Base-by-base conservation (phyloP, 2,329 filamentous ascomycete species). In the Chaetomiaceae sp. region DNA sequence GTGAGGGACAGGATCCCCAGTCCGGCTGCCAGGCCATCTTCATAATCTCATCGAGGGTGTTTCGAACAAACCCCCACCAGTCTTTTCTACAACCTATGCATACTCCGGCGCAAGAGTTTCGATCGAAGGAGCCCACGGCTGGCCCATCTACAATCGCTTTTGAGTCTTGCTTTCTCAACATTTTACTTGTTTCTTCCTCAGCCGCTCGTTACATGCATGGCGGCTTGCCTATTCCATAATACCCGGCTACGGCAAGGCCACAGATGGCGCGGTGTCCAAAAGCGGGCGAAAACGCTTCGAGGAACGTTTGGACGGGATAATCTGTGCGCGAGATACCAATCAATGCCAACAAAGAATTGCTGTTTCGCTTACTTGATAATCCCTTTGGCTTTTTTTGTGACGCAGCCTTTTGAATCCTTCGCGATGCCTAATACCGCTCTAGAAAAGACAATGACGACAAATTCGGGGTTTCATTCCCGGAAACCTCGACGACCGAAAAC, bases 321-420 rank as follows among this genome's bases (percentile, higher is more conserved):
- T 30, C 29, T 36, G 38, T 27, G 27, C 18, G 33, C 21, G 36
- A 52, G 50, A 52, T 52, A 52, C 50, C 49, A 47, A 51, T 38
- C 42, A 47, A 52, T 44, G 23, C 48, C 34, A 29, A 21, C 7
- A 2, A 5, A 37, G 48, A 32, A 25, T 37, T 38, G 7, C 25
- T 34, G 27, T 32, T 40, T 10, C 18, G 16, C 10, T 18, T 10
- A 16, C 10, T 18, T 10, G 18, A 4, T 41, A 34, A 38, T 37
- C 18, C 34, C 3, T 20, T 6, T 37, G n/a, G 14, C 34, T 20
- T n/a, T n/a, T n/a, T n/a, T n/a, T n/a, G n/a, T n/a, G n/a, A n/a
- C n/a, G n/a, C n/a, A n/a, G n/a, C n/a, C n/a, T n/a, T n/a, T n/a
- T n/a, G n/a, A n/a, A n/a, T n/a, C n/a, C n/a, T n/a, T n/a, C n/a